Evolutionary conservation across 371 early-diverging fungal genomes (phyloP), one percentile per base, ranked within the genome.

Genomic region (Mortierella sp.): DNA sequence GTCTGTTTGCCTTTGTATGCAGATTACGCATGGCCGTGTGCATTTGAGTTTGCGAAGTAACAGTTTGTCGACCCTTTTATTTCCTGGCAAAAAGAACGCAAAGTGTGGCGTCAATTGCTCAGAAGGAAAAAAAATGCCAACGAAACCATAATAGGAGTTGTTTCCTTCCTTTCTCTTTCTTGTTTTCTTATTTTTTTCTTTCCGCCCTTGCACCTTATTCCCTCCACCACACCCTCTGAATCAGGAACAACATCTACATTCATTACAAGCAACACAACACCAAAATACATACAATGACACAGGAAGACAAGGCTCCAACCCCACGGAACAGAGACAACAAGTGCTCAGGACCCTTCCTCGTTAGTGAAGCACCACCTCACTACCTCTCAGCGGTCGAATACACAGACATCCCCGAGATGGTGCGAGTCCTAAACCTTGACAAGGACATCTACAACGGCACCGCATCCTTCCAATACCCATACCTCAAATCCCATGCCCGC

Each of bases 381-480:
- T 82, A 82, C 47, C 68, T 86, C 48, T 77, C 87, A n/a, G 78
- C 87, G 1, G 80, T 80, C 42, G 77, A 73, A 1, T 28, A 80
- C 31, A 5, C 28, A 0, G 87, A 86, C 47, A 76, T 82, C 31
- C 78, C 80, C 26, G 87, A 86, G 78, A 77, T 86, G 78, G 76
- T 86, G 3, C 72, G 87, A 28, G 73, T 82, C 28, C 60, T 82
- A 31, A 86, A 86, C 71, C 60, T 86, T 58, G 60, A 80, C 68
- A 86, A 78, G 72, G 78, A 82, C 14, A 44, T 86, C 71, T 82
- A 73, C 78, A 77, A 86, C 57, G 87, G 87, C 73, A 82, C 87
- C 11, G 78, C 80, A 2, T 55, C 78, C 2, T 86, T 82, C 55
- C 73, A 86, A 47, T 80, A 75, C 38, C 87, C 87, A 0, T 86